A percentile compares a stretch with the other conserved stretches of the same genome.
phyloP scores from a whole-genome alignment of 2,329 filamentous ascomycete species.

The Teratosphaeria epicoccoides region DNA sequence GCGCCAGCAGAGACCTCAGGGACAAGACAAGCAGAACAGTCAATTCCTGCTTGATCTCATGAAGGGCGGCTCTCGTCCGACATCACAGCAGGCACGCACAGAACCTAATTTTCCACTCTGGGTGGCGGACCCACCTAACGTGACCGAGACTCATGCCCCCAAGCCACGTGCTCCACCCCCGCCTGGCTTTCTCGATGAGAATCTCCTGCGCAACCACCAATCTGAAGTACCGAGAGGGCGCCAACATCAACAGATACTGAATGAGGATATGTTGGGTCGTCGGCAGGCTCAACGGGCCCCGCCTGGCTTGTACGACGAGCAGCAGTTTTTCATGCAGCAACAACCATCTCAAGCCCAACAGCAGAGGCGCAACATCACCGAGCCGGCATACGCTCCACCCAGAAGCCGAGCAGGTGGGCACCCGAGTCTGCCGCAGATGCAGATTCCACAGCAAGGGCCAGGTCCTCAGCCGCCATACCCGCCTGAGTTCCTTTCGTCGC shows the following conservation, averaged over 20 bases:
- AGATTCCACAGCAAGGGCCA: conserved; percentile 13
- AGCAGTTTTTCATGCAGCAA: conserved; percentile 18
- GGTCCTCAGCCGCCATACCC: conserved; percentile 4
- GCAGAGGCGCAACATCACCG: conserved; percentile 17
- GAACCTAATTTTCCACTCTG: conserved; percentile 27
- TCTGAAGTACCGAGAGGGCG: conserved; percentile 13
- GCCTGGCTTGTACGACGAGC: conserved; percentile 24
- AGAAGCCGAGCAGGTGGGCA: conserved; percentile 17
- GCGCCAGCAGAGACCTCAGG: conserved; percentile 30
- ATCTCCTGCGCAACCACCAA: conserved; percentile 21
- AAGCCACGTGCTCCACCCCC: conserved; percentile 27
- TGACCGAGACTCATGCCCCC: conserved; percentile 25
- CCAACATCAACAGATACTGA: conserved; percentile 10
- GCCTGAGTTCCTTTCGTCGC: conserved; percentile 16
- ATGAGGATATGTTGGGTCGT: conserved; percentile 11
- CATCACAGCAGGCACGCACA: conserved; percentile 24
- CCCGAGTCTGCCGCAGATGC: conserved; percentile 19
- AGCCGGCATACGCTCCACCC: conserved; percentile 15
- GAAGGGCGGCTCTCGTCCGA: conserved; percentile 30
- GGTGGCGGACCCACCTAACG: conserved; percentile 21
- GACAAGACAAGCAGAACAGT: conserved; percentile 44
- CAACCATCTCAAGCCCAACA: conserved; percentile 19
- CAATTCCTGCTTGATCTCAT: conserved; percentile 81
- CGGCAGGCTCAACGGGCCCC: conserved; percentile 20
- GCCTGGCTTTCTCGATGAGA: conserved; percentile 26